Percentiles rank a stretch among this genome's conserved stretches.
Evolutionary conservation across 1,139 yeast species (phyloP).

Genomic region (Waltiozyma sp.): DNA sequence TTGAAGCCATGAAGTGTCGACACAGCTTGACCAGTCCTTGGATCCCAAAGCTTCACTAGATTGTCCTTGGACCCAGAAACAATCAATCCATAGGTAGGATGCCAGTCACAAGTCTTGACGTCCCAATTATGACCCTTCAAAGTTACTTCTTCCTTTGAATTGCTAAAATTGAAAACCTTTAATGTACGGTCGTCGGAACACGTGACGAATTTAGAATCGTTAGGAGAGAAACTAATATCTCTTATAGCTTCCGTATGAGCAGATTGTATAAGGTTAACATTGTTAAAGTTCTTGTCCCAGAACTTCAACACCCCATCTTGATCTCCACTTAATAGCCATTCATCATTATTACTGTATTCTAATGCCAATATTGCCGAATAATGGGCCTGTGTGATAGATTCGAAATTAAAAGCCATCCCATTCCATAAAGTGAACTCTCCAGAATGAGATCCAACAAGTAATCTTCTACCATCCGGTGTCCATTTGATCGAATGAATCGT

Average conservation of each 20-base stretch:
- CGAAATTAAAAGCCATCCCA: slow-evolving; percentile 90
- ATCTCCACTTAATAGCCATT: slow-evolving; percentile 91
- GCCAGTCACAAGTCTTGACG: slow-evolving; percentile 97
- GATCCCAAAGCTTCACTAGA: slow-evolving; percentile 91
- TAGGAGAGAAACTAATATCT: slow-evolving; percentile 82
- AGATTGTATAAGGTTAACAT: slow-evolving; percentile 64
- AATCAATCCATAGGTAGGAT: slow-evolving; percentile 71
- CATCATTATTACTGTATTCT: slow-evolving; percentile 81
- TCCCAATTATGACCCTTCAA: slow-evolving; percentile 97
- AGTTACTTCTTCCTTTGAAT: slow-evolving; percentile 73
- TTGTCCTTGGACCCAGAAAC: slow-evolving; percentile 92
- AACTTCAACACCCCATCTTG: slow-evolving; percentile 85
- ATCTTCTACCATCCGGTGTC: slow-evolving; percentile 94
- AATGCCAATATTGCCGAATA: slow-evolving; percentile 78
- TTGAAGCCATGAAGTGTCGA: slow-evolving; percentile 85
- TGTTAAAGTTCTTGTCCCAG: slow-evolving; percentile 97
- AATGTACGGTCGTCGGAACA: slow-evolving; percentile 86
- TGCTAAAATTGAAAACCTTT: slow-evolving; percentile 90
- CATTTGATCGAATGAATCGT: slow-evolving; percentile 85
- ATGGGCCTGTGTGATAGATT: slow-evolving; percentile 97
- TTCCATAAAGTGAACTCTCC: slow-evolving; percentile 98
- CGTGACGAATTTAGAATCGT: slow-evolving; percentile 81
- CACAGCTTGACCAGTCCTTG: slow-evolving; percentile 62
- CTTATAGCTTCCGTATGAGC: slow-evolving; percentile 75
- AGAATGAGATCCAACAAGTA: slow-evolving; percentile 81